Percentiles rank a stretch among this genome's conserved stretches.
These are phyloP conservation scores for Taiozyma sp. DNA, from an alignment of 1,139 yeast species.

Conservation along the genomic window DNA sequence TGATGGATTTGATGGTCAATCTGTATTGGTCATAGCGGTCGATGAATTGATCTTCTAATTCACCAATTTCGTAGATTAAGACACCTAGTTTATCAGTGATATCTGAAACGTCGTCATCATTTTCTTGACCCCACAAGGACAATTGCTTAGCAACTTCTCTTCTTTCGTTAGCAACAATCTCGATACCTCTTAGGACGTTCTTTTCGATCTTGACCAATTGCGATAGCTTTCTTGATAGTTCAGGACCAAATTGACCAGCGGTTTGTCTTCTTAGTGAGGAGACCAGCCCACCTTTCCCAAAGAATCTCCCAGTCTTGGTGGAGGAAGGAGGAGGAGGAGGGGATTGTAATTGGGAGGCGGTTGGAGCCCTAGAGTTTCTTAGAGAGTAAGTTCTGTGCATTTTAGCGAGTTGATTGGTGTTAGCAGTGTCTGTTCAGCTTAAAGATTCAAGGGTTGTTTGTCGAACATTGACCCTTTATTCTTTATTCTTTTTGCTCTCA, in stretches of 20 bases:
- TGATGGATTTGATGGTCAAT: constrained; percentile 87
- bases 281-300: constrained; percentile 85
- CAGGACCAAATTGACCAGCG: constrained; percentile 95
- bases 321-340: constrained; percentile 95
- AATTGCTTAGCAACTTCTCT: constrained; percentile 96
- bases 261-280: constrained; percentile 79
- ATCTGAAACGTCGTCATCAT: constrained; percentile 95
- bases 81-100: constrained; percentile 98
- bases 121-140: constrained; percentile 96
- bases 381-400: constrained; percentile 98
- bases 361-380: constrained; percentile 93
- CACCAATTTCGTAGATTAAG: constrained; percentile 92
- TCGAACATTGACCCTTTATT: too few relatives aligned
- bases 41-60: constrained; percentile 95
- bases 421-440: too few relatives aligned
- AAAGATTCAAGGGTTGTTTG: too few relatives aligned
- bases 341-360: constrained; percentile 89
- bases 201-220: constrained; percentile 94
- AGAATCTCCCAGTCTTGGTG: constrained; percentile 79
- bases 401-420: too few relatives aligned
- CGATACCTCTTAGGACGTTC: constrained; percentile 91
- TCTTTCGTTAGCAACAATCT: constrained; percentile 91
- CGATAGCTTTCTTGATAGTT: constrained; percentile 85
- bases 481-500: neutral
- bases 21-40: constrained; percentile 98